These are phyloP conservation scores for Sarcomyxa edulis DNA, from an alignment of 768 basidiomycete genomes.

Conservation along the genomic window DNA sequence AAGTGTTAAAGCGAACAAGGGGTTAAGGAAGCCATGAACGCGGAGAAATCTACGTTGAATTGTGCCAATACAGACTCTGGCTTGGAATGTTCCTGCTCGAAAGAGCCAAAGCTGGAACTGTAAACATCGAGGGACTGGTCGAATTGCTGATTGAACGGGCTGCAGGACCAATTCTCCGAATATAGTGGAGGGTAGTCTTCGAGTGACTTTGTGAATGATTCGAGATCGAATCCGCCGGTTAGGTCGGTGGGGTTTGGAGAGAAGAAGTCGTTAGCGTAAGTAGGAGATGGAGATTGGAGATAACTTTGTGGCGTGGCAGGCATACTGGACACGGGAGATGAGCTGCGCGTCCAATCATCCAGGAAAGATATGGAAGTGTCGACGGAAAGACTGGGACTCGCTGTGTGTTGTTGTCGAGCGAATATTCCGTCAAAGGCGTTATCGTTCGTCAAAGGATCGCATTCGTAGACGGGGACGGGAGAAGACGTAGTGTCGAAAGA, in stretches of 20 bases:
- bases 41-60: slow-evolving; percentile 27
- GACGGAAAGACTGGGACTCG: slow-evolving; percentile 25
- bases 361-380: slow-evolving; percentile 35
- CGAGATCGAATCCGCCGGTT: slow-evolving; percentile 24
- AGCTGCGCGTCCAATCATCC: slow-evolving; percentile 38
- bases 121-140: background rate
- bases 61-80: slow-evolving; percentile 20
- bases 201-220: slow-evolving; percentile 23
- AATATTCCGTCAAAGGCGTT: background rate
- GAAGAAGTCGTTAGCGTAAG: background rate
- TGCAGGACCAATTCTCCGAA: slow-evolving; percentile 7
- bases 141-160: slow-evolving; percentile 1
- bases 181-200: slow-evolving; percentile 17
- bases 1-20: slow-evolving; percentile 22
- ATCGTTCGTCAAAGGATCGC: background rate
- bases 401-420: background rate
- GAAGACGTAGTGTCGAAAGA: slow-evolving; percentile 34
- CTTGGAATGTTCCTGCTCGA: slow-evolving; percentile 14
- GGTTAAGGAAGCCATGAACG: slow-evolving; percentile 30
- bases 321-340: slow-evolving; percentile 38
- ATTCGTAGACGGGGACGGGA: background rate
- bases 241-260: slow-evolving; percentile 19
- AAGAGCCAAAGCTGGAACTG: slow-evolving; percentile 12
- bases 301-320: slow-evolving; percentile 35
- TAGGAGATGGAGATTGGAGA: slow-evolving; percentile 20